Evolutionary conservation across 1,284 basidiomycete species (phyloP).

Genomic region (Boletus semigastroideus): DNA sequence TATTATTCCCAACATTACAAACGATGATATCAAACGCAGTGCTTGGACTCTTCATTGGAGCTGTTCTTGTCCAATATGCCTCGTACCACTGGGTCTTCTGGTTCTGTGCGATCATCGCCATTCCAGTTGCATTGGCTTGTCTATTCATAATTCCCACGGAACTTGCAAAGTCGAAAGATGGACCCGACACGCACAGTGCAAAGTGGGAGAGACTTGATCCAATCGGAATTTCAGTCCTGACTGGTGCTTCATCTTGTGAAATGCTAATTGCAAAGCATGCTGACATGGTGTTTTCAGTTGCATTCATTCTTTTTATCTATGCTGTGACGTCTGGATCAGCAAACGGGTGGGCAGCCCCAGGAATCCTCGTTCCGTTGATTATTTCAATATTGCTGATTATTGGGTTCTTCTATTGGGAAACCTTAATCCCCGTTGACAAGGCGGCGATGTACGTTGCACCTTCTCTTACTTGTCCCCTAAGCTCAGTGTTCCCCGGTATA

Average conservation of each 20-base stretch:
- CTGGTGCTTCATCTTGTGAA: constrained; percentile 19
- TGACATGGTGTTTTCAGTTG: constrained; percentile 23
- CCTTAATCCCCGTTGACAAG: constrained; percentile 28
- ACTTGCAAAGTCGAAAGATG: constrained; percentile 3
- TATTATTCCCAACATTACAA: neutral
- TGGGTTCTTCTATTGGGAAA: constrained; percentile 43
- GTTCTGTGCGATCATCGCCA: constrained; percentile 40
- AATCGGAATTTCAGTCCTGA: constrained; percentile 32
- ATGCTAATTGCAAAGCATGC: neutral
- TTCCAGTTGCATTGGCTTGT: constrained; percentile 36
- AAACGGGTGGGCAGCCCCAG: constrained; percentile 37
- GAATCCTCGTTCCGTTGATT: constrained; percentile 36
- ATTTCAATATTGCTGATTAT: constrained; percentile 35
- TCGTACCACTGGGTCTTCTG: constrained; percentile 49
- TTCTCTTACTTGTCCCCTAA: neutral
- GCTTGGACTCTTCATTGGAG: constrained; percentile 37
- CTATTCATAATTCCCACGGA: constrained; percentile 30
- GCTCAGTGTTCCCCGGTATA: constrained; percentile 9
- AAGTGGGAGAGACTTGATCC: constrained; percentile 33
- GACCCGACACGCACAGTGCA: neutral
- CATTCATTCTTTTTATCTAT: constrained; percentile 41
- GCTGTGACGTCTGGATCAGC: constrained; percentile 40
- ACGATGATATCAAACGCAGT: constrained; percentile 20
- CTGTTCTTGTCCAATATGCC: constrained; percentile 37
- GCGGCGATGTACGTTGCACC: constrained; percentile 36